Conservation (phyloP, 2,329 filamentous ascomycete genomes). For the Venturia asperata region DNA sequence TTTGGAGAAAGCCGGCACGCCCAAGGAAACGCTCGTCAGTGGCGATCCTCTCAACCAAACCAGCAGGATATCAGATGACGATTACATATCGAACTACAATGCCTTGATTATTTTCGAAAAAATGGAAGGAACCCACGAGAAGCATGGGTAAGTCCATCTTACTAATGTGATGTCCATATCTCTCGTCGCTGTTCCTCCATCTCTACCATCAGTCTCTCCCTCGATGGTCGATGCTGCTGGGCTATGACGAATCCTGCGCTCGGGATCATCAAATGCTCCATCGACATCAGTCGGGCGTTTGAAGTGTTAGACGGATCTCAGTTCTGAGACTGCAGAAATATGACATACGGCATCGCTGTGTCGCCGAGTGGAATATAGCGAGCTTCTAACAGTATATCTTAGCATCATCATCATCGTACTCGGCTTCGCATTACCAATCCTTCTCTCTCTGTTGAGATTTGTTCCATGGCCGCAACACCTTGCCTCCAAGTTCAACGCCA, state of each 20-base stretch:
- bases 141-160: slow-evolving; percentile 15
- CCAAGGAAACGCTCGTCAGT: slow-evolving; percentile 5
- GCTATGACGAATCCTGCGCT: neutral
- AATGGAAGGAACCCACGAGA: slow-evolving; percentile 10
- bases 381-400: neutral
- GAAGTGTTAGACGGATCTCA: too few relatives aligned
- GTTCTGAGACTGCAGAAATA: neutral
- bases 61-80: slow-evolving; percentile 11
- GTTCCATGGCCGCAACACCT: slow-evolving; percentile 27
- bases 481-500: slow-evolving; percentile 28
- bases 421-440: slow-evolving; percentile 27
- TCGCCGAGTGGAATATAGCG: neutral
- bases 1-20: slow-evolving; percentile 4
- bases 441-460: slow-evolving; percentile 25
- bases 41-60: slow-evolving; percentile 18
- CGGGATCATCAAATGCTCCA: neutral
- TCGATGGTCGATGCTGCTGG: neutral
- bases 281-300: neutral
- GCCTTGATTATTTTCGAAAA: slow-evolving; percentile 14
- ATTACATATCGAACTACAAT: slow-evolving; percentile 17
- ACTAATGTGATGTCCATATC: neutral
- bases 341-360: neutral
- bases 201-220: neutral
- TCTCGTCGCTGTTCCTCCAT: neutral
- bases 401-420: slow-evolving; percentile 26